Conservation (phyloP, 1,139 yeast species). For the Kazachstania sp. region DNA sequence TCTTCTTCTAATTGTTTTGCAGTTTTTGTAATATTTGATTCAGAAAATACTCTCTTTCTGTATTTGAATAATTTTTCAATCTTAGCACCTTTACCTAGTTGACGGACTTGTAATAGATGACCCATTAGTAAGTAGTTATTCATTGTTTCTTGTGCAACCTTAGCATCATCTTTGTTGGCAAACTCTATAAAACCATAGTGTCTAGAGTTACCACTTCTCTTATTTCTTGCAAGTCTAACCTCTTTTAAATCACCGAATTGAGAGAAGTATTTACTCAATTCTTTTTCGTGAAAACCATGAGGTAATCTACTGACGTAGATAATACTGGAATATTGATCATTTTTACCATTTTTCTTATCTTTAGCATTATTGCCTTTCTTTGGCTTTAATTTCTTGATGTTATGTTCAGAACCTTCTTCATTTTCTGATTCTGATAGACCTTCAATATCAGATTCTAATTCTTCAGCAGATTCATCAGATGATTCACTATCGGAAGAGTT, state of each 20-base stretch:
- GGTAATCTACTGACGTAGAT: conserved; percentile 90
- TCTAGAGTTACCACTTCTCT: conserved; percentile 83
- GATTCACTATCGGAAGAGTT: conserved; percentile 4
- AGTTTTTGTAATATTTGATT: conserved; percentile 40
- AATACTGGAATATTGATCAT: conserved; percentile 43
- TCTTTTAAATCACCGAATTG: conserved; percentile 84
- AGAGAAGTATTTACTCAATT: conserved; percentile 61
- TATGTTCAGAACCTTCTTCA: conserved; percentile 18
- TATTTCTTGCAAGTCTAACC: conserved; percentile 77
- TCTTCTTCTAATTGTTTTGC: conserved; percentile 27
- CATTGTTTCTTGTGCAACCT: conserved; percentile 90
- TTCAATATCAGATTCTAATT: conserved; percentile 27
- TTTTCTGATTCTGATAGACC: conserved; percentile 32
- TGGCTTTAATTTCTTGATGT: conserved; percentile 25
- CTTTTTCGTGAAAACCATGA: conserved; percentile 80
- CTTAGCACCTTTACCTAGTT: conserved; percentile 40
- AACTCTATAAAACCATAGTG: conserved; percentile 92
- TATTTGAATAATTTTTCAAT: conserved; percentile 54
- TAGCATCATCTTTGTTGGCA: conserved; percentile 63
- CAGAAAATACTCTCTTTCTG: conserved; percentile 43
- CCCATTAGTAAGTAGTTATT: conserved; percentile 85
- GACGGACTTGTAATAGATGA: conserved; percentile 65
- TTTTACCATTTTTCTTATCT: conserved; percentile 16
- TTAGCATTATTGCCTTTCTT: conserved; percentile 15
- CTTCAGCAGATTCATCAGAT: conserved; percentile 23